phyloP scores from a whole-genome alignment of 108 stramenopile genomes.

The Schizochytrium sp. region DNA sequence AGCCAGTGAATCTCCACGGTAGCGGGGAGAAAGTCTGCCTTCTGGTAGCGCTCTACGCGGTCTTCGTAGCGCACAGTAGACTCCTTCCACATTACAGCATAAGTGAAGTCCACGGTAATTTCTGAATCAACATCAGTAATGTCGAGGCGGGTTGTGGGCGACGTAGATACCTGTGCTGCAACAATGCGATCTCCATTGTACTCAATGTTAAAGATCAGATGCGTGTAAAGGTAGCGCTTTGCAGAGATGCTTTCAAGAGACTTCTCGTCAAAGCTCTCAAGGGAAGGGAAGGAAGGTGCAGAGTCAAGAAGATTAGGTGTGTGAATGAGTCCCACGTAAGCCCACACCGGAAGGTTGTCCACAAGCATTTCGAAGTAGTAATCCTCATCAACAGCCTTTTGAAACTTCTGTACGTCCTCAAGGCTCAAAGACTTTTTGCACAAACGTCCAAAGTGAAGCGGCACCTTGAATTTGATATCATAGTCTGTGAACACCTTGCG shows the following conservation, averaged over 20 bases:
- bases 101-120: slow-evolving; percentile 87
- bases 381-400: slow-evolving; percentile 89
- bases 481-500: slow-evolving; percentile 90
- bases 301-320: slow-evolving; percentile 59
- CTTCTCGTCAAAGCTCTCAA: slow-evolving; percentile 59
- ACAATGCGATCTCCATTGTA: slow-evolving; percentile 91
- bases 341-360: slow-evolving; percentile 98
- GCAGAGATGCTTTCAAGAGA: slow-evolving; percentile 28
- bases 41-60: slow-evolving; percentile 86
- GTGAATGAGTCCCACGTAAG: slow-evolving; percentile 87
- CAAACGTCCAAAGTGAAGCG: slow-evolving; percentile 81
- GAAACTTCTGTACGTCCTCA: slow-evolving; percentile 80
- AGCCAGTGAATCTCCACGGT: slow-evolving; percentile 96
- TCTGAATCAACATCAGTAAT: slow-evolving; percentile 37
- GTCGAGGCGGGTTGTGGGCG: slow-evolving; percentile 65
- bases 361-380: slow-evolving; percentile 96
- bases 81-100: slow-evolving; percentile 91
- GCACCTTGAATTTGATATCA: slow-evolving; percentile 82
- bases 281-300: not conserved
- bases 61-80: slow-evolving; percentile 83
- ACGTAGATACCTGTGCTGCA: slow-evolving; percentile 86
- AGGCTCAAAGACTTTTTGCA: slow-evolving; percentile 81
- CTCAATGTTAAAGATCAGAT: slow-evolving; percentile 91
- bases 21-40: slow-evolving; percentile 85
- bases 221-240: slow-evolving; percentile 83